Percentiles rank a stretch among this genome's conserved stretches.
phyloP scores from a whole-genome alignment of 2,329 filamentous ascomycete species.

The Pseudogymnoascus sp. region DNA sequence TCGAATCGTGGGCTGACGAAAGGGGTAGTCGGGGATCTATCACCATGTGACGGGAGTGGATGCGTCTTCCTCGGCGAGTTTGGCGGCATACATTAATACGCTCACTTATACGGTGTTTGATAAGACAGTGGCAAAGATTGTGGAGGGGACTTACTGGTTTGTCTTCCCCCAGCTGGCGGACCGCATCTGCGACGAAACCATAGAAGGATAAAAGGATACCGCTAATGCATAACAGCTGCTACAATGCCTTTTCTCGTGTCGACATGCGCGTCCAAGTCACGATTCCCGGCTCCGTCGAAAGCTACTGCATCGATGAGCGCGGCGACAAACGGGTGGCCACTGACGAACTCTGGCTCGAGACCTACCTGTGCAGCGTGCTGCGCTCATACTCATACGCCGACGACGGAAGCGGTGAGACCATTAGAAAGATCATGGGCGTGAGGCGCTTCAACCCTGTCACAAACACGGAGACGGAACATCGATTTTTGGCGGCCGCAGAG shows the following conservation, averaged over 20 bases:
- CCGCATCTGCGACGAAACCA: neutral
- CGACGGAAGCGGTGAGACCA: conserved; percentile 86
- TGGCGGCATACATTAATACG: conserved; percentile 97
- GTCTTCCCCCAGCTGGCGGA: conserved; percentile 18
- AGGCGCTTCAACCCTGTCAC: conserved; percentile 95
- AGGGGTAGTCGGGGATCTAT: conserved; percentile 75
- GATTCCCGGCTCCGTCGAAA: conserved; percentile 92
- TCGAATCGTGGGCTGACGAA: neutral
- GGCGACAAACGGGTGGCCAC: conserved; percentile 91
- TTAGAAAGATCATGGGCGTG: conserved; percentile 96
- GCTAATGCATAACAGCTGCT: conserved; percentile 54
- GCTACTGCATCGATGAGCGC: conserved; percentile 94
- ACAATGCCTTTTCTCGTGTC: conserved; percentile 96
- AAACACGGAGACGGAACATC: conserved; percentile 96
- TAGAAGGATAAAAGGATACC: conserved; percentile 17
- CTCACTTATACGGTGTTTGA: conserved; percentile 84
- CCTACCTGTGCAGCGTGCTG: conserved; percentile 90
- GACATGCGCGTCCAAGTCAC: conserved; percentile 99
- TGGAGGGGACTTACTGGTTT: conserved; percentile 90
- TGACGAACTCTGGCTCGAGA: conserved; percentile 93
- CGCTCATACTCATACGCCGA: conserved; percentile 95
- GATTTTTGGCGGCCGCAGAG: conserved; percentile 89
- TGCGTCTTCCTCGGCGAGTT: conserved; percentile 91
- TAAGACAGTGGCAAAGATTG: conserved; percentile 72
- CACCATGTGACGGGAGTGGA: conserved; percentile 97